Evolutionary conservation across 2,329 filamentous ascomycete genomes (phyloP), one percentile per base, ranked within the genome.

Genomic region (Xylariaceae sp.): DNA sequence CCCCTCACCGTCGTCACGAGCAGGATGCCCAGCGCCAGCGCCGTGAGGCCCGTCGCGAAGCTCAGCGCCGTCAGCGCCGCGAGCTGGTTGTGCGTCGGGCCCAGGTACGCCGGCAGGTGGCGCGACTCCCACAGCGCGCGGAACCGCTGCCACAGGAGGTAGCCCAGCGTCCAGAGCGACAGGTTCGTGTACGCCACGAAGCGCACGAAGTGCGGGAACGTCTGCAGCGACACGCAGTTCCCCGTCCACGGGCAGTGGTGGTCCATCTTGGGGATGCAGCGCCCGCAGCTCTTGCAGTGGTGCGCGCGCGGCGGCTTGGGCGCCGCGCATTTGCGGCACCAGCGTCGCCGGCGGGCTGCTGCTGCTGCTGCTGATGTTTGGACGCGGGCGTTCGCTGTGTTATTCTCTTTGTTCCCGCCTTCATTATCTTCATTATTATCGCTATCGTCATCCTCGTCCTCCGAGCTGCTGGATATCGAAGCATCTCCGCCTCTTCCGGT

Each of bases 161-260:
- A 77, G 47, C 78, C 75, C 5, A 93, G 79, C 49, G 73, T 70
- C 73, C 85, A 85, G 61, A 91, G 84, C 2, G 87, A 77, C 11
- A 81, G 55, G 64, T 88, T 87, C 21, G 88, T 79, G 68, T 85
- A 92, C 58, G 84, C 68, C 36, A 94, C 77, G 74, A 94, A 93
- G 63, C 90, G 88, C 40, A 92, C 60, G 72, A 94, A 94, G 73
- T 93, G 87, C 6, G 91, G 90, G 64, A 92, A 89, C 1, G 88
- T 92, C 55, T 85, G 86, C 70, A 92, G 82, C 10, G 88, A 92
- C 47, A 94, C 88, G 75, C 91, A 95, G 73, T 92, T 93, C 56
- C 75, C 77, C 3, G 89, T 93, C 90, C 90, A 94, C 2, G 90
- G 89, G 67, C 90, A 94, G 74, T 95, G 89, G 73, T 92, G 88